These are phyloP conservation scores for Castanea crenata DNA, from an alignment of 306 rosid genomes.

Conservation along the genomic window DNA sequence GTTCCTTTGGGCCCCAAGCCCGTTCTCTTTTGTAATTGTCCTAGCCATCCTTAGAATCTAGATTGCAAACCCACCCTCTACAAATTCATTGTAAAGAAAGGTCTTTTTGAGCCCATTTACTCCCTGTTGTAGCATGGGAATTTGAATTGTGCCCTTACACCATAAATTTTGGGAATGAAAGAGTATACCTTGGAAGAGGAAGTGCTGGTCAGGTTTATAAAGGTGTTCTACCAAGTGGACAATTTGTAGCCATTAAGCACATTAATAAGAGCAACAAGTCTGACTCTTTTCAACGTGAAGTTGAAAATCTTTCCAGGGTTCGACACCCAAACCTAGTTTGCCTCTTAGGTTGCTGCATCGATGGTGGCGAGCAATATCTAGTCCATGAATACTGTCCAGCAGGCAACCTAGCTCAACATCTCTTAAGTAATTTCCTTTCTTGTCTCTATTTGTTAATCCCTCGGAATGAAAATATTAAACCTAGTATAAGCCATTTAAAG, in stretches of 20 bases:
- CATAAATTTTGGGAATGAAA: constrained; percentile 38
- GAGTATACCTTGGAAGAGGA: constrained; percentile 64
- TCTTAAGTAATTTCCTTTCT: constrained; percentile 47
- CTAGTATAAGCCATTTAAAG: not conserved
- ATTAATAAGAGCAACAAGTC: constrained; percentile 46
- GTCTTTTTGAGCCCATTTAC: no score
- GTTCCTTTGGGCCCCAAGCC: no score
- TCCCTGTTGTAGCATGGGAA: no score
- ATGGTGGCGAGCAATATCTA: constrained; percentile 61
- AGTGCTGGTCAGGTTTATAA: constrained; percentile 78
- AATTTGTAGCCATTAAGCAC: constrained; percentile 78
- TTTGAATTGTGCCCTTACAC: no score
- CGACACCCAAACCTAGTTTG: constrained; percentile 81
- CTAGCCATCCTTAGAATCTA: no score
- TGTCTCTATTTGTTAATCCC: not conserved
- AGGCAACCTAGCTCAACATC: constrained; percentile 85
- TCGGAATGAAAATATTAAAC: no score
- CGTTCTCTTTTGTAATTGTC: no score
- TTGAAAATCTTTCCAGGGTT: constrained; percentile 69
- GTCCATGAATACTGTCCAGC: constrained; percentile 75
- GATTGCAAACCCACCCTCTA: no score
- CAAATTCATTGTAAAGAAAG: no score
- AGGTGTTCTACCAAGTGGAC: constrained; percentile 88
- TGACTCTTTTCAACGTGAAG: constrained; percentile 62
- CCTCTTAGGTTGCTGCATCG: constrained; percentile 69